Base-by-base conservation (phyloP, 1,284 basidiomycete genomes). In the Cryptococcus maquisensis region DNA sequence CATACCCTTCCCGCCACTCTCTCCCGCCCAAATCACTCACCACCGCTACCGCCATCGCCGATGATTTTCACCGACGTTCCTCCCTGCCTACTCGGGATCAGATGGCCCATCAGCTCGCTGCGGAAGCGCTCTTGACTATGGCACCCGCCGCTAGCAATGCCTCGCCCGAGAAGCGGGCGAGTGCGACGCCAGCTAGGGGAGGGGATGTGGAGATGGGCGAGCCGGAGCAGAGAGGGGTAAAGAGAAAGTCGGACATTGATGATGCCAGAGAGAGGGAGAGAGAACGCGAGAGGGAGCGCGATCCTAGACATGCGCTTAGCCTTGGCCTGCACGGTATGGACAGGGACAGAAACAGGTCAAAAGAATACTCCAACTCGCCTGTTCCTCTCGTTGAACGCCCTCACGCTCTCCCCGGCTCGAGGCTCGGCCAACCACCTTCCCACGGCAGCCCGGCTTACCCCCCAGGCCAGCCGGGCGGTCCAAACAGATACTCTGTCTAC, bases 61-160 rank as follows among this genome's bases (percentile, higher is more conserved):
- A 41, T 42, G 13, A 23, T 46, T 24, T 12, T 38, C 35, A 42
- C 38, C 51, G 44, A 21, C 44, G 47, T 16, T 7, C 16, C 32
- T 49, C 49, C 1, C 37, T 42, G 47, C 28, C 18, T 26, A 50
- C 37, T 23, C 26, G 15, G 12, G 23, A 41, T 16, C 64, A 74
- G 69, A 64, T 69, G 24, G 73, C 71, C 7, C 73, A 75, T 50
- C 75, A 77, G 59, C 67, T 74, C 18, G 75, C 75, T 8, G 75
- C 75, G 1, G 75, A 77, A 55, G 69, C 75, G 1, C 61, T 77
- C 8, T 61, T 77, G 6, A 72, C 69, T 6, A 75, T 77, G 56
- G 74, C 71, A 3, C 73, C 75, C 2, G 57, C 60, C n/a, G 60
- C 67, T 4, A 63, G 66, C 28, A 57, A 52, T 7, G 51, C 58